Evolutionary conservation across 2,329 filamentous ascomycete species (phyloP).

Genomic region (Pseudogymnoascus sp.): DNA sequence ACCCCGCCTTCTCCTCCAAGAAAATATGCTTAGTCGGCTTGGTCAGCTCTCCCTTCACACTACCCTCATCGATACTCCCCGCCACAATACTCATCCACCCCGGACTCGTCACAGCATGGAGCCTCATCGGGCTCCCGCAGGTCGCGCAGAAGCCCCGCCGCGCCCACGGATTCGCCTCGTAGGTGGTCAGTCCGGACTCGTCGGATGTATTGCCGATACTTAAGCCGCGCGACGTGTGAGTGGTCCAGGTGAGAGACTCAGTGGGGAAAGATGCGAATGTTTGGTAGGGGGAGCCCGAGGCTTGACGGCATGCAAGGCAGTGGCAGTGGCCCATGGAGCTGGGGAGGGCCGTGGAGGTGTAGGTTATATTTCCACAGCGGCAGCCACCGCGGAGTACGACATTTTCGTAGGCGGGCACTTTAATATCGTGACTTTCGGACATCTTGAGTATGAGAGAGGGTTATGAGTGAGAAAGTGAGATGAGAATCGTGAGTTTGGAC

Average conservation of each 20-base stretch:
- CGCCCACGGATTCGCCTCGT: slow-evolving; percentile 31
- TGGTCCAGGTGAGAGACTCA: slow-evolving; percentile 28
- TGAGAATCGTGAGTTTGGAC: background rate
- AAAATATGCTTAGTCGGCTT: slow-evolving; percentile 36
- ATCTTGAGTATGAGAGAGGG: background rate
- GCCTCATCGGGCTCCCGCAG: slow-evolving; percentile 39
- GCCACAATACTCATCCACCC: slow-evolving; percentile 30
- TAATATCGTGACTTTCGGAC: background rate
- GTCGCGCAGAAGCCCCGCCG: slow-evolving; percentile 36
- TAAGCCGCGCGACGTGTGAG: slow-evolving; percentile 11
- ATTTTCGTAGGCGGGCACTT: background rate
- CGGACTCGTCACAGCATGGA: slow-evolving; percentile 31
- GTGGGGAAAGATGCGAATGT: slow-evolving; percentile 33
- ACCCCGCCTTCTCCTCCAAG: slow-evolving; percentile 31
- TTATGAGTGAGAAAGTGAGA: background rate
- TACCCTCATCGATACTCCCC: slow-evolving; percentile 35
- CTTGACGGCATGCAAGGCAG: slow-evolving; percentile 40
- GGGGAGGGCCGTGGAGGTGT: slow-evolving; percentile 31
- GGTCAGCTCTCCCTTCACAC: slow-evolving; percentile 26
- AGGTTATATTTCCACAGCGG: slow-evolving; percentile 35
- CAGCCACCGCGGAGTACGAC: slow-evolving; percentile 34
- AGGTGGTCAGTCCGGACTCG: slow-evolving; percentile 21
- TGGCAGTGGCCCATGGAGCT: slow-evolving; percentile 35
- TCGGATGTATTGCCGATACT: background rate
- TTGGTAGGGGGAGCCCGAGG: slow-evolving; percentile 38